phyloP scores from a whole-genome alignment of 164 flowering plant genomes.

The Tinospora cordifolia region DNA sequence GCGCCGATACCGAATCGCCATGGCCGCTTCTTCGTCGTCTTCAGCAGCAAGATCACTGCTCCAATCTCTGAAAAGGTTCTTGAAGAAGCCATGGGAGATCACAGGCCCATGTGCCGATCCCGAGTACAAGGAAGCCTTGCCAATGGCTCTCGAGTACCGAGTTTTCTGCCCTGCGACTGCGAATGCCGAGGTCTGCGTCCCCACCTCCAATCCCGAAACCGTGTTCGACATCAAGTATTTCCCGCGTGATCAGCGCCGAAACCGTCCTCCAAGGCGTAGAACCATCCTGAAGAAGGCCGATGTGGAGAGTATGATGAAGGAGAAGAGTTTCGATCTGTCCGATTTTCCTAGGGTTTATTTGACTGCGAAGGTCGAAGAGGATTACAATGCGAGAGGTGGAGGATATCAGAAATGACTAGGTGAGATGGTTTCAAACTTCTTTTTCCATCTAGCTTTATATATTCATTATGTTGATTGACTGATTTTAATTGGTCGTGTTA shows the following conservation, averaged over 20 bases:
- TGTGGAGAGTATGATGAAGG: slow-evolving; percentile 56
- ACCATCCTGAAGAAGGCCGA: slow-evolving; percentile 60
- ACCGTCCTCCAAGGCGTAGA: slow-evolving; percentile 63
- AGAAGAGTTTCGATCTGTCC: slow-evolving; percentile 39
- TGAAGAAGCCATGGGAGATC: slow-evolving; percentile 85
- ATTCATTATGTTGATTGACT: too few species aligned
- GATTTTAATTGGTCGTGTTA: too few species aligned
- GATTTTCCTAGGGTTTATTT: slow-evolving; percentile 64
- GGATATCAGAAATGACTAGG: slow-evolving; percentile 57
- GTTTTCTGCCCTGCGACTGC: slow-evolving; percentile 57
- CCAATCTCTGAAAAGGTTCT: slow-evolving; percentile 50
- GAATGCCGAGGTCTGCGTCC: slow-evolving; percentile 33
- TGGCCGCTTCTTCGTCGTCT: slow-evolving; percentile 15
- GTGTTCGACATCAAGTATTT: slow-evolving; percentile 81
- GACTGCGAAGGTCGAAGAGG: slow-evolving; percentile 51
- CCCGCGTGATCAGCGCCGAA: slow-evolving; percentile 71
- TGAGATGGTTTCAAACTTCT: slow-evolving; percentile 4
- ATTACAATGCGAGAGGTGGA: slow-evolving; percentile 54
- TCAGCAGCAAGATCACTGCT: slow-evolving; percentile 35
- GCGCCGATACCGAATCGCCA: not conserved
- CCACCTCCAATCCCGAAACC: slow-evolving; percentile 65
- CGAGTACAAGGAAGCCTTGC: slow-evolving; percentile 68
- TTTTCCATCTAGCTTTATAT: not conserved
- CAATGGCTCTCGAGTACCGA: slow-evolving; percentile 59
- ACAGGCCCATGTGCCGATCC: slow-evolving; percentile 78